These are phyloP conservation scores for Zymoseptoria tritici DNA, from an alignment of 2,329 filamentous ascomycete genomes.

Conservation along the genomic window DNA sequence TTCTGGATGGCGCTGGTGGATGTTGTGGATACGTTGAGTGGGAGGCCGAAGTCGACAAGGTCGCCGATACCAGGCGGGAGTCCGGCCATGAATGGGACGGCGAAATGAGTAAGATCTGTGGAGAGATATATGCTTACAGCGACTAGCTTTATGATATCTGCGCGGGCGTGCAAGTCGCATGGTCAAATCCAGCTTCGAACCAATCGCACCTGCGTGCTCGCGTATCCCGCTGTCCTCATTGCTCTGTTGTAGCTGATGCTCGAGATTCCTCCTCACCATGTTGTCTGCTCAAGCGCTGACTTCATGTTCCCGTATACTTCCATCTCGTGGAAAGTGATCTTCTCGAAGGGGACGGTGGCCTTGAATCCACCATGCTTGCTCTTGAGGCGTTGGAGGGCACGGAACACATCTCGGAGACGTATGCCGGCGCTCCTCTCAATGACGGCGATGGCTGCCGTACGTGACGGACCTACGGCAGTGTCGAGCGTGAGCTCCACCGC, in stretches of 20 bases:
- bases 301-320: too few species aligned
- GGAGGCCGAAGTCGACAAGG: constrained; percentile 41
- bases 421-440: neutral
- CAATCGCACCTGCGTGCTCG: neutral
- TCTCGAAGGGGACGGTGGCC: neutral
- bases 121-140: neutral
- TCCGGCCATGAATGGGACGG: constrained; percentile 9
- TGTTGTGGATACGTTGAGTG: constrained; percentile 77
- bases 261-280: too few species aligned
- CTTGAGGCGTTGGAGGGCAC: neutral
- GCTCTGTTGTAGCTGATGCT: too few species aligned
- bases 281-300: too few species aligned
- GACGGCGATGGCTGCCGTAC: neutral
- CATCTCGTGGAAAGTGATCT: neutral
- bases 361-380: neutral
- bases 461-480: neutral
- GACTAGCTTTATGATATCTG: neutral
- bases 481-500: neutral
- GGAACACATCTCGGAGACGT: neutral
- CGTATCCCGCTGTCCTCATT: too few species aligned
- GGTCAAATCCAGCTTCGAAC: neutral
- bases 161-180: neutral
- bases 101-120: constrained; percentile 2
- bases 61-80: constrained; percentile 13
- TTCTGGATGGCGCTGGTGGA: constrained; percentile 79